A percentile compares a stretch with the other conserved stretches of the same genome.
These are phyloP conservation scores for Phytophthora tentaculata DNA, from an alignment of 352 stramenopile genomes.

Conservation along the genomic window DNA sequence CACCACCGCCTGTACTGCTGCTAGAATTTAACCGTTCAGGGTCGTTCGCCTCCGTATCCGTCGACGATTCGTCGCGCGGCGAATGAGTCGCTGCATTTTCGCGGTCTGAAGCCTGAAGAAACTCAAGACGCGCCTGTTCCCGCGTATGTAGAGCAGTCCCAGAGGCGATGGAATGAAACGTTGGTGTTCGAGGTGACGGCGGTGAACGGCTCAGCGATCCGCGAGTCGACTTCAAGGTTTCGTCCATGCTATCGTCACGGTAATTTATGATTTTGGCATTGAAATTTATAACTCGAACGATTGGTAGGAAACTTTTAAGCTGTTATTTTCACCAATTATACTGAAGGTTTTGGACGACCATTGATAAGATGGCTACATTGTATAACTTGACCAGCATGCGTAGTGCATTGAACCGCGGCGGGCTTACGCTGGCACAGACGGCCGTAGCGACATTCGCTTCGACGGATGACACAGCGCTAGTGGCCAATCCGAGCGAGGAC, in stretches of 20 bases:
- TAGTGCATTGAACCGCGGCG: conserved; percentile 46
- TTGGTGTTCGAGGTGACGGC: neutral
- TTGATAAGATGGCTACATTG: conserved; percentile 25
- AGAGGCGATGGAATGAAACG: conserved; percentile 6
- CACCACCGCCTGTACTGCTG: neutral
- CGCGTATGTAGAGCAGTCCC: conserved; percentile 13
- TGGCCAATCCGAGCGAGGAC: conserved; percentile 53
- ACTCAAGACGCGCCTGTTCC: conserved; percentile 15
- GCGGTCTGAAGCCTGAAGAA: conserved; percentile 3
- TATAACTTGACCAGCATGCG: conserved; percentile 44
- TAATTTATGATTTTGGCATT: too few relatives aligned
- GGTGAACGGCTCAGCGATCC: neutral
- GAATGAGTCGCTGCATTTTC: neutral
- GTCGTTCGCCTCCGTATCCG: conserved; percentile 1
- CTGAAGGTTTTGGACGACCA: neutral
- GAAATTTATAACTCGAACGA: too few relatives aligned
- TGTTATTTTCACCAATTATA: conserved; percentile 17
- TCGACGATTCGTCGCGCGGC: conserved; percentile 9
- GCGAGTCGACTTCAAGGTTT: neutral
- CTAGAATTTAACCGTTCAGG: conserved; percentile 3
- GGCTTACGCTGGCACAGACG: conserved; percentile 64
- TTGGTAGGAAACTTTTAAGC: too few relatives aligned
- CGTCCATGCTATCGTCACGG: too few relatives aligned
- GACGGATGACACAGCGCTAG: conserved; percentile 35
- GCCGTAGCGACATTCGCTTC: conserved; percentile 70